Conservation (phyloP, 371 early-diverging fungal species). For the Zancudomyces culisetae region DNA sequence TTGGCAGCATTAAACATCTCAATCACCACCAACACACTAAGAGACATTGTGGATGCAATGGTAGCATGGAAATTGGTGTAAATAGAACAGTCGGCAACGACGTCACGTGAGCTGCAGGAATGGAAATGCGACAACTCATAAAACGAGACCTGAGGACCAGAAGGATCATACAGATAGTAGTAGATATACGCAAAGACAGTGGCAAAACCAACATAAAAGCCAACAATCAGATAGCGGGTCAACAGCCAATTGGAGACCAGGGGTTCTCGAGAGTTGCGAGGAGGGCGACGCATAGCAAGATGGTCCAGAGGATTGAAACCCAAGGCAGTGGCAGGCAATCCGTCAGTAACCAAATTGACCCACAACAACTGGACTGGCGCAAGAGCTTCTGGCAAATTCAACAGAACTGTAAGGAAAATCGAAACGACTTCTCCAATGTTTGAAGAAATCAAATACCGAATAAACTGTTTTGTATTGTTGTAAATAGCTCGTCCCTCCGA, state of each 20-base stretch:
- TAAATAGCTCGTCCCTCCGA: conserved; percentile 93
- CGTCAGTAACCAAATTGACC: conserved; percentile 97
- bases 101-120: conserved; percentile 72
- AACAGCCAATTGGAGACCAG: conserved; percentile 86
- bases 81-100: conserved; percentile 74
- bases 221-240: conserved; percentile 81
- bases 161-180: conserved; percentile 82
- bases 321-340: conserved; percentile 89
- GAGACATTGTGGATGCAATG: conserved; percentile 85
- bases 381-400: conserved; percentile 91
- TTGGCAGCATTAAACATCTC: conserved; percentile 97
- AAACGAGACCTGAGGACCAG: conserved; percentile 73
- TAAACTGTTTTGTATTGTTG: conserved; percentile 94
- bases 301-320: conserved; percentile 93
- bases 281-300: conserved; percentile 83
- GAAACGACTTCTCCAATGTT: conserved; percentile 78
- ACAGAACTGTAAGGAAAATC: conserved; percentile 77
- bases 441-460: conserved; percentile 71
- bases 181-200: conserved; percentile 94
- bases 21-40: conserved; percentile 85
- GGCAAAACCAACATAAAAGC: conserved; percentile 80
- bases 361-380: conserved; percentile 94
- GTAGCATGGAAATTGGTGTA: conserved; percentile 57
- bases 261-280: conserved; percentile 67
- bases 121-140: conserved; percentile 82